Evolutionary conservation across 768 basidiomycete species (phyloP), one percentile per base, ranked within the genome.

Genomic region (Tricholoma sp.): DNA sequence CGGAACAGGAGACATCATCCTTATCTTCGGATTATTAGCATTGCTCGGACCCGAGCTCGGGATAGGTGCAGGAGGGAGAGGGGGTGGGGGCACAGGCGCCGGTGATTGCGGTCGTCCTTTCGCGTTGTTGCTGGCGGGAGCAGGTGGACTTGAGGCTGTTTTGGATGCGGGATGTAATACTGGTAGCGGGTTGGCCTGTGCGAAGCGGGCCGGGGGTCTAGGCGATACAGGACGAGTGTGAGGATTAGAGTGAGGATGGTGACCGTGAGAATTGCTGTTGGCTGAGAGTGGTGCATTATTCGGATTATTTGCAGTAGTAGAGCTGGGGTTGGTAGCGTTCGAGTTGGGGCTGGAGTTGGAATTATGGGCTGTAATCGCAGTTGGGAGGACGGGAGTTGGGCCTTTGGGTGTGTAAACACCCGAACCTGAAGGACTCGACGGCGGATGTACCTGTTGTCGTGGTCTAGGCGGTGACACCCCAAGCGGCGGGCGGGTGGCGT

Each of bases 401-500:
- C 18, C 18, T 9, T 44, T 44, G 7, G 42, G 42, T 10, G 7
- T 20, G 12, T 44, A 44, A 8, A 20, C 5, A 8, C 18, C 24
- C 20, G 52, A 56, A 12, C 24, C 24, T 24, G 62, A 61, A 17
- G 66, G 66, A 54, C 65, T 68, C 10, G 61, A 54, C 15, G 69
- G 68, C 12, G 68, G 69, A 10, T 66, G 56, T 8, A 68, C 24
- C 4, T 24, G 24, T 4, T 24, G 61, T 24, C 70, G 66, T 10
- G 61, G 65, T 36, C 75, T 72, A 10, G 77, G 69, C 17, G 78
- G 75, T 0, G 78, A 79, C 7, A 64, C 51, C 56, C 68, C 61
- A 53, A 70, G 44, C 53, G 57, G 56, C 12, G 60, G 63, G 45
- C 61, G 55, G 11, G 63, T 65, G 3, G 66, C 63, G 9, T 63